Evolutionary conservation across 306 rosid species (phyloP), one percentile per base, ranked within the genome.

Genomic region (Cicer arietinum): DNA sequence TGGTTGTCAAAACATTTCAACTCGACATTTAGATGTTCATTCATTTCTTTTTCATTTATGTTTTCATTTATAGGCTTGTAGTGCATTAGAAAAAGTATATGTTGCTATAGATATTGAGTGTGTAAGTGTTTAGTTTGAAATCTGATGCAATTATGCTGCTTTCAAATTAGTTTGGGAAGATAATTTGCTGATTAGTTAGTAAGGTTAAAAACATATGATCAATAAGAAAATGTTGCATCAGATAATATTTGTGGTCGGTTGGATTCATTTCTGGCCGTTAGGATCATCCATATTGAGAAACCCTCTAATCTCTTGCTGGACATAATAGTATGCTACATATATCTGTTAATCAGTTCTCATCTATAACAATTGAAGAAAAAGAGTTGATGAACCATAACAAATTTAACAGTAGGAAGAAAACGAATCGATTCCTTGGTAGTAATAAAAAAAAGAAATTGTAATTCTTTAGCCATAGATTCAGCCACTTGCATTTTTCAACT

Each of bases 391-490:
- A 69, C 60, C 56, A 18, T 53, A 39, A 52, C 7, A 45, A 57
- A 53, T 35, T 53, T 18, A 39, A 13, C 48, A 0, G 35, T 9
- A 48, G 1, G 2, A 37, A 7, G 57, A 17, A 1, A 14, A 6
- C 5, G 0, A 50, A 65, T 25, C 3, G 2, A 64, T 20, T 18
- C 20, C 4, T 11, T 64, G 35, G 53, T 4, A 13, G 45, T 47
- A 7, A 8, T 47, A 7, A 8, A 46, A 14, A 20, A 46, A 40
- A 0, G n/a, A 22, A 48, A 48, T 30, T 52, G 72, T 50, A 50
- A 6, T 72, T 77, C 44, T 37, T 47, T 20, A 39, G 22, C 45
- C 37, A 54, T 35, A 22, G 78, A 71, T 72, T 54, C 74, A 51
- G 12, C 72, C 16, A 2, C 42, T 10, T 71, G 18, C 44, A 59